Evolutionary conservation across 306 rosid species (phyloP).

Genomic region (Psophocarpus tetragonolobus): DNA sequence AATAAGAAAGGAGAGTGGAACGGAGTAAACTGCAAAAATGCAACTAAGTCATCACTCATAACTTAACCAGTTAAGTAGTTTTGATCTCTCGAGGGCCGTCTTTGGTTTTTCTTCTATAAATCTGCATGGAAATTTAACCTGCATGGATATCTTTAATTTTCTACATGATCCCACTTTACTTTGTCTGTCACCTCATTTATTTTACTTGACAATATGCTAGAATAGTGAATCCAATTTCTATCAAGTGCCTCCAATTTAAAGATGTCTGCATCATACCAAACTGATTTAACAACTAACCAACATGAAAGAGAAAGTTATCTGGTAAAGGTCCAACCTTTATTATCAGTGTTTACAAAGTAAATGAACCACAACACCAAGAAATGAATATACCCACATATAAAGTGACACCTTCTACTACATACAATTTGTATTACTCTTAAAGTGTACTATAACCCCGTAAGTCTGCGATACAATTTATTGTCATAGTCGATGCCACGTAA

Average conservation of each 20-base stretch:
- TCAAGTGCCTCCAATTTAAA: background rate
- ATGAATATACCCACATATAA: background rate
- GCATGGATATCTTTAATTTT: background rate
- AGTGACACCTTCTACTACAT: background rate
- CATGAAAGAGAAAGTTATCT: slow-evolving; percentile 14
- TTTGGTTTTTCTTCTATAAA: background rate
- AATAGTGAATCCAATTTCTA: slow-evolving; percentile 11
- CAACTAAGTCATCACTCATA: background rate
- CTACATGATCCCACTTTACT: background rate
- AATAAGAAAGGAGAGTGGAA: background rate
- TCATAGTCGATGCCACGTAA: background rate
- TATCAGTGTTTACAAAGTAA: slow-evolving; percentile 10
- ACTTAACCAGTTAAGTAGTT: background rate
- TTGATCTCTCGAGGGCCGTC: background rate
- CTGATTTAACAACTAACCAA: slow-evolving; percentile 26
- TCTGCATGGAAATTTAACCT: background rate
- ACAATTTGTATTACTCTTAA: background rate
- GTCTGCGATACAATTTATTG: slow-evolving; percentile 14
- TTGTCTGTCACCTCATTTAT: background rate
- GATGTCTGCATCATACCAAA: slow-evolving; percentile 30
- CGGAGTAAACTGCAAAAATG: background rate
- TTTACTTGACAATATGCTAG: too few species aligned
- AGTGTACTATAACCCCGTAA: background rate
- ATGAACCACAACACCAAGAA: background rate
- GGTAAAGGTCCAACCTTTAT: slow-evolving; percentile 13